Evolutionary conservation across 2,329 filamentous ascomycete species (phyloP).

Genomic region (Sarocladiaceae sp.): DNA sequence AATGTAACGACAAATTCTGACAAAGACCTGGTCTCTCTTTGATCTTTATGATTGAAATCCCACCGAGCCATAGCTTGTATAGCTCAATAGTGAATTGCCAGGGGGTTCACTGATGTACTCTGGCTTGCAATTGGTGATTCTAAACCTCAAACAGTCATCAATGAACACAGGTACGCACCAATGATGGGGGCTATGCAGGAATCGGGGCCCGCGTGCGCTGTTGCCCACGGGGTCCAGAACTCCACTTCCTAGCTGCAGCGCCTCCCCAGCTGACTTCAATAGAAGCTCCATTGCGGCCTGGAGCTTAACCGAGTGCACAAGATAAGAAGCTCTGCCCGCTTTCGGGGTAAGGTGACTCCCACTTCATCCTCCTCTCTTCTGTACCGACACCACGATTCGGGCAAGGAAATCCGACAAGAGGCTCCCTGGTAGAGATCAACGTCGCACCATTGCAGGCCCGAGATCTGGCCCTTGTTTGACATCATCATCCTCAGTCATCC

Average conservation of each 20-base stretch:
- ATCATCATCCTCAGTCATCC: not conserved
- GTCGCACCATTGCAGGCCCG: too few relatives aligned
- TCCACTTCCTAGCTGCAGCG: not conserved
- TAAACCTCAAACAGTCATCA: too few relatives aligned
- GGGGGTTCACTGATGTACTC: too few relatives aligned
- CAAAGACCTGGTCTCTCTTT: too few relatives aligned
- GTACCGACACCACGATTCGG: not conserved
- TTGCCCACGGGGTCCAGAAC: conserved; percentile 3
- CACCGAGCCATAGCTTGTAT: too few relatives aligned
- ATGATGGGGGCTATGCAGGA: not conserved
- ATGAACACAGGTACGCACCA: too few relatives aligned
- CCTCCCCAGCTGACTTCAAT: conserved; percentile 3
- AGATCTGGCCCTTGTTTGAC: too few relatives aligned
- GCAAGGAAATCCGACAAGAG: too few relatives aligned
- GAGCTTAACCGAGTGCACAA: not conserved
- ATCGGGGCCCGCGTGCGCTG: conserved; percentile 5
- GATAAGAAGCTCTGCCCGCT: conserved; percentile 7
- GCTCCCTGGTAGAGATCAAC: too few relatives aligned
- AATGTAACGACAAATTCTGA: not conserved
- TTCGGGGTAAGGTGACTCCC: not conserved
- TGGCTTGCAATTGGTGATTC: too few relatives aligned
- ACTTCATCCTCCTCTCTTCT: not conserved
- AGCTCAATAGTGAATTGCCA: too few relatives aligned
- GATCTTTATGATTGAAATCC: too few relatives aligned
- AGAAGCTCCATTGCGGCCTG: conserved; percentile 1